Base-by-base conservation (phyloP, 352 stramenopile species). In the Blastocystis sp. region DNA sequence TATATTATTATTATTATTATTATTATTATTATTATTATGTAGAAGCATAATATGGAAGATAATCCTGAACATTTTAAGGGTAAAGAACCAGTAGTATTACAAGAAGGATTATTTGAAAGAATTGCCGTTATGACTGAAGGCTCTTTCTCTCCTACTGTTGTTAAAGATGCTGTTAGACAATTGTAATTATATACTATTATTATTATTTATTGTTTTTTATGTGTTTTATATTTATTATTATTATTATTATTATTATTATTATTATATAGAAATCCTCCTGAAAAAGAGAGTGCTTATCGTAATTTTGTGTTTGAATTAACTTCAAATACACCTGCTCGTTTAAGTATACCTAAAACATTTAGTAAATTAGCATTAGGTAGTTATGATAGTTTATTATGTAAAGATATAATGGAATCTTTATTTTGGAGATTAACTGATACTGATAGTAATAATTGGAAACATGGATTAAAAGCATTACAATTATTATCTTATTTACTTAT, bases 81-180 rank as follows among this genome's bases (percentile, higher is more conserved):
- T 27, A 21, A 39, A 44, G 3, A 42, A 62, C 35, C 37, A n/a
- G n/a, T n/a, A n/a, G n/a, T n/a, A n/a, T n/a, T 62, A 27, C 52
- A 62, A 28, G 52, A 62, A 27, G 52, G 52, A 2, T 30, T 62
- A 28, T 62, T 62, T 27, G 52, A 62, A 33, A 62, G 54, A 31
- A 32, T 62, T 39, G 24, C 32, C 19, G 52, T 62, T 27, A 62
- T 62, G 52, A 62, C 52, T 13, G 52, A 62, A 25, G 52, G 52
- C 2, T 31, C 18, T 5, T 62, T 62, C 52, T 43, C 25, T 6
- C 52, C 52, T 16, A 62, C 52, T 21, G 52, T 62, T 27, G 52
- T 62, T 21, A 62, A 62, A 31, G 52, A 62, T 34, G 54, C 48
- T 18, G 52, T 62, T 27, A 62, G 54, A 39, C 48, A 62, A 18